A percentile compares a stretch with the other conserved stretches of the same genome.
Conservation (phyloP, 345 rosid genomes). For the Laguncularia racemosa region DNA sequence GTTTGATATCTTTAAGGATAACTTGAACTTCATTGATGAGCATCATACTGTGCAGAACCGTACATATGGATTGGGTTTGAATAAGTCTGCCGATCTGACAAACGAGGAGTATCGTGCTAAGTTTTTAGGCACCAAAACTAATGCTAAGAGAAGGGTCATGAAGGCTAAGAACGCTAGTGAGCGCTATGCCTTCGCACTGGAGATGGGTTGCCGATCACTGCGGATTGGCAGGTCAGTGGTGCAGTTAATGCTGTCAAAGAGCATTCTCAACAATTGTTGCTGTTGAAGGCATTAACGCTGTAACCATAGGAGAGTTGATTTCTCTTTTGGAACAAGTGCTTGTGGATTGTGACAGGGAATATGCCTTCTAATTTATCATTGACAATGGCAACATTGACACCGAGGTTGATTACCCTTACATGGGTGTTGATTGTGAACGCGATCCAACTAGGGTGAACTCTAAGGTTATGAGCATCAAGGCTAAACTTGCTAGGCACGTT, state of each 20-base stretch:
- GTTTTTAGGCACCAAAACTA: slow-evolving; percentile 41
- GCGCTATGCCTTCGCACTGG: slow-evolving; percentile 32
- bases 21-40: slow-evolving; percentile 60
- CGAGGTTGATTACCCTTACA: slow-evolving; percentile 73
- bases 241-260: slow-evolving; percentile 75
- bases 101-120: slow-evolving; percentile 69
- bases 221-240: slow-evolving; percentile 78
- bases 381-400: slow-evolving; percentile 77
- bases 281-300: slow-evolving; percentile 85
- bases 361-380: slow-evolving; percentile 84
- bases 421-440: slow-evolving; percentile 41
- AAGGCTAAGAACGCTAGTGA: slow-evolving; percentile 31
- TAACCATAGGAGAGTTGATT: slow-evolving; percentile 69
- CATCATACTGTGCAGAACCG: slow-evolving; percentile 45
- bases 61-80: slow-evolving; percentile 61
- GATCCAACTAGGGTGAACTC: slow-evolving; percentile 53
- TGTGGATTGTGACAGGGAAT: slow-evolving; percentile 73
- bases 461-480: no score
- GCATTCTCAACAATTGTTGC: slow-evolving; percentile 91
- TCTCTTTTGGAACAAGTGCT: slow-evolving; percentile 83
- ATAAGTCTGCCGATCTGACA: slow-evolving; percentile 69
- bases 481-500: no score
- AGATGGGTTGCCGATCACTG: slow-evolving; percentile 45
- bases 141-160: slow-evolving; percentile 31
- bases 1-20: slow-evolving; percentile 71